Evolutionary conservation across 2,329 filamentous ascomycete genomes (phyloP).

Genomic region (Aspergillus tubingensis): DNA sequence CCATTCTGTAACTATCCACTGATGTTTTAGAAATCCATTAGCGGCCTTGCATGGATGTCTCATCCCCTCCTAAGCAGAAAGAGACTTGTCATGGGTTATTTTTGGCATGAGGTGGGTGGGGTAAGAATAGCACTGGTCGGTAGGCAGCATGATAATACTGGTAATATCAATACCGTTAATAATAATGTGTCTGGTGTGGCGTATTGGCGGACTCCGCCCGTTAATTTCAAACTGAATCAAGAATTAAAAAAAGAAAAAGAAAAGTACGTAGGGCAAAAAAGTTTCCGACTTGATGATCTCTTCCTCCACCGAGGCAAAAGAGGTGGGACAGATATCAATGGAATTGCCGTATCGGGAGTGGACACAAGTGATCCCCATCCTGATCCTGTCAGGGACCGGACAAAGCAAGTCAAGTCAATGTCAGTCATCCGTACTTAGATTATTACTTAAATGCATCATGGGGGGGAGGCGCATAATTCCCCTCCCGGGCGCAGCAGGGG

Average conservation of each 20-base stretch:
- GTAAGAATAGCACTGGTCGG: neutral
- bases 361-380: neutral
- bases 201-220: neutral
- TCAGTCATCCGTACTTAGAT: neutral
- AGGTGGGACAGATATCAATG: neutral
- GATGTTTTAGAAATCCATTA: slow-evolving; percentile 4
- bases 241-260: neutral
- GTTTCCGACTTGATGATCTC: neutral
- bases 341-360: neutral
- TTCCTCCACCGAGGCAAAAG: no score
- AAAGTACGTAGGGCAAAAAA: neutral
- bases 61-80: neutral
- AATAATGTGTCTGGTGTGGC: slow-evolving; percentile 3
- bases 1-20: slow-evolving; percentile 1
- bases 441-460: neutral
- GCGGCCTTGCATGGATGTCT: slow-evolving; percentile 8
- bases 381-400: slow-evolving; percentile 4
- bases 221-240: neutral
- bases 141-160: slow-evolving; percentile 7
- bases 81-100: slow-evolving; percentile 6
- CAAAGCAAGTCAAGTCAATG: neutral
- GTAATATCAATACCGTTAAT: neutral
- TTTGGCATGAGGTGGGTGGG: slow-evolving; percentile 8
- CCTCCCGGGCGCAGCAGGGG: neutral
- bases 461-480: neutral